These are phyloP conservation scores for Dactylis glomerata DNA, from an alignment of 176 grass and related monocot species.

Conservation along the genomic window DNA sequence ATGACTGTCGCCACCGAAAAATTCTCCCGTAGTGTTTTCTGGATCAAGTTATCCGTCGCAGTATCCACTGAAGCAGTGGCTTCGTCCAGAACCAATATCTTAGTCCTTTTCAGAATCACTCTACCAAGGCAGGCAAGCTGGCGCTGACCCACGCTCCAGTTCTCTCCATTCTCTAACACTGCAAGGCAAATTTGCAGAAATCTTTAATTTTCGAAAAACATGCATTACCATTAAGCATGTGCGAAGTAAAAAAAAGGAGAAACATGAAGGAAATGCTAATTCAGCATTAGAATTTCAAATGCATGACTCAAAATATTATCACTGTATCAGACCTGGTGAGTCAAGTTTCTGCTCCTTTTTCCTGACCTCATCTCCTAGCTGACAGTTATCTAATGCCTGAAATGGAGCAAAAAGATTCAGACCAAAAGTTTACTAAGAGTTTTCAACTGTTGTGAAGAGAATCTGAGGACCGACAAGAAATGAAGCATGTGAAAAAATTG, in stretches of 20 bases:
- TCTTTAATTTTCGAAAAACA: conserved; percentile 8
- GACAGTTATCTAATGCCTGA: conserved; percentile 75
- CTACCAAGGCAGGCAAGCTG: conserved; percentile 77
- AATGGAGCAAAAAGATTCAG: not conserved
- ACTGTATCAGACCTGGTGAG: conserved; percentile 49
- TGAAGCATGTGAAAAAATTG: not conserved
- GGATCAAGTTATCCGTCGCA: conserved; percentile 1
- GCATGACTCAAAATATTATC: not conserved
- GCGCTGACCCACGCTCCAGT: conserved; percentile 68
- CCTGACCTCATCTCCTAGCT: conserved; percentile 70
- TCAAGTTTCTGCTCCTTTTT: conserved; percentile 72
- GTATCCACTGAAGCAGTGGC: conserved; percentile 27
- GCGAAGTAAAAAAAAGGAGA: not conserved
- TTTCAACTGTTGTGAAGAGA: not conserved
- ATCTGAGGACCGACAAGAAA: not conserved
- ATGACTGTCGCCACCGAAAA: conserved; percentile 21
- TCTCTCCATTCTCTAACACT: conserved; percentile 92
- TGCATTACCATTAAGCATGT: too few species aligned
- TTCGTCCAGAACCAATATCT: conserved; percentile 47
- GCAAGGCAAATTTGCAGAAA: conserved; percentile 9
- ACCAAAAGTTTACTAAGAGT: not conserved
- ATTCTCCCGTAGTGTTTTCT: conserved; percentile 12
- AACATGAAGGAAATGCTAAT: not conserved
- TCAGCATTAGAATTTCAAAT: not conserved
- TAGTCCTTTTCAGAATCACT: conserved; percentile 81